Evolutionary conservation across 2,329 filamentous ascomycete genomes (phyloP).

Genomic region (Pseudogymnoascus sp.): DNA sequence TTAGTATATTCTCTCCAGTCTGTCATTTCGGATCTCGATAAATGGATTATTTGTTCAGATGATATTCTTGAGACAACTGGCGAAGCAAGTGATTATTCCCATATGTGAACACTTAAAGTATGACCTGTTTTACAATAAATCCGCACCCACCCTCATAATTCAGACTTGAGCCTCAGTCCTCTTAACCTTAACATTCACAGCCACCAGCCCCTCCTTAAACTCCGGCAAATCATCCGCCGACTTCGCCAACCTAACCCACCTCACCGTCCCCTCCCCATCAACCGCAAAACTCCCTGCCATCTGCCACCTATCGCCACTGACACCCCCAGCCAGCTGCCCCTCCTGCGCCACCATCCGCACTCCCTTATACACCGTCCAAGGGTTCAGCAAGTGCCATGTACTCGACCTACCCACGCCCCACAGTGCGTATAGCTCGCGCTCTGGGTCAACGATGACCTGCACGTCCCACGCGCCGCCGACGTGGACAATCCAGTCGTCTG

Average conservation of each 20-base stretch:
- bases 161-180: background rate
- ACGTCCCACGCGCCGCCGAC: constrained; percentile 34
- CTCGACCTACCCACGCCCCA: constrained; percentile 58
- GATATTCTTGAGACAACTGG: background rate
- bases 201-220: constrained; percentile 39
- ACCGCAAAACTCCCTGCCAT: constrained; percentile 56
- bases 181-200: constrained; percentile 9
- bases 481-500: constrained; percentile 31
- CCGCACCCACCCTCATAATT: background rate
- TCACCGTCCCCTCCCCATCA: constrained; percentile 42
- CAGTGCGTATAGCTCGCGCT: constrained; percentile 50
- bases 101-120: background rate
- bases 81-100: background rate
- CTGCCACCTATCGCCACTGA: constrained; percentile 63
- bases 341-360: constrained; percentile 51
- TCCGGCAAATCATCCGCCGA: constrained; percentile 47
- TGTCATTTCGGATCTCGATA: background rate
- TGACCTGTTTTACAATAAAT: background rate
- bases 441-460: constrained; percentile 50
- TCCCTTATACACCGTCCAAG: constrained; percentile 46
- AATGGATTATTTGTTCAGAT: background rate
- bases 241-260: constrained; percentile 40
- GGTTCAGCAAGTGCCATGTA: constrained; percentile 55
- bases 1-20: background rate
- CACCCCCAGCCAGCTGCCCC: constrained; percentile 52